Conservation (phyloP, 768 basidiomycete species). For the Gloeostereum incarnatum region DNA sequence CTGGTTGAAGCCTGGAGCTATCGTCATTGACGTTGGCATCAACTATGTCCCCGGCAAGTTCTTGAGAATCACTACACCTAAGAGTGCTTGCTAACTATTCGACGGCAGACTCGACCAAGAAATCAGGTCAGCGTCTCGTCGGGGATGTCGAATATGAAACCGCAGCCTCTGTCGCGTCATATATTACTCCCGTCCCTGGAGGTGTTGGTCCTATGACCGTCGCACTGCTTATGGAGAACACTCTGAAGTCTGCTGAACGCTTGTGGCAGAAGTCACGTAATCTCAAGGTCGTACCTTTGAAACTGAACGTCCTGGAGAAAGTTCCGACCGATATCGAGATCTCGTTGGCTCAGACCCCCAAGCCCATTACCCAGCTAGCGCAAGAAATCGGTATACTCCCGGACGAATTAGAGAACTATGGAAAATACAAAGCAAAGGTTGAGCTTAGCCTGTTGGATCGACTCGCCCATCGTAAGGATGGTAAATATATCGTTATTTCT, state of each 20-base stretch:
- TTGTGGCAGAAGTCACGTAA: slow-evolving; percentile 62
- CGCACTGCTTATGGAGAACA: slow-evolving; percentile 96
- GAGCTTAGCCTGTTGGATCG: slow-evolving; percentile 84
- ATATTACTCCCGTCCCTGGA: slow-evolving; percentile 97
- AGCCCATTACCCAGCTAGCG: slow-evolving; percentile 77
- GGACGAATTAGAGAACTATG: slow-evolving; percentile 89
- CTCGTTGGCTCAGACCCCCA: slow-evolving; percentile 89
- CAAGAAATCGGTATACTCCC: slow-evolving; percentile 80
- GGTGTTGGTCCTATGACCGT: slow-evolving; percentile 99
- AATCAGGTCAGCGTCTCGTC: slow-evolving; percentile 91
- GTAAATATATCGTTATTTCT: slow-evolving; percentile 94
- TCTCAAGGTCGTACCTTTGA: slow-evolving; percentile 69
- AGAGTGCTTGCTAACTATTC: slow-evolving; percentile 1
- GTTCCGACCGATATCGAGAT: slow-evolving; percentile 98
- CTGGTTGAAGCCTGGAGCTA: slow-evolving; percentile 92
- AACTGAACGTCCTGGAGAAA: slow-evolving; percentile 69
- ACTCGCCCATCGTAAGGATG: slow-evolving; percentile 76
- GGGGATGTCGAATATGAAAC: slow-evolving; percentile 88
- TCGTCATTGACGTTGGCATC: slow-evolving; percentile 97
- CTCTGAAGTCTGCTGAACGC: slow-evolving; percentile 74
- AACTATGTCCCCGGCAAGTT: slow-evolving; percentile 82
- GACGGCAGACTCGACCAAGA: slow-evolving; percentile 70
- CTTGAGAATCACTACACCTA: not conserved
- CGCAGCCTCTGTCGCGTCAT: slow-evolving; percentile 69
- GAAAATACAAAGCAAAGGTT: slow-evolving; percentile 95